Evolutionary conservation across 805 yeast species (phyloP).

Genomic region (Lachancea waltii): DNA sequence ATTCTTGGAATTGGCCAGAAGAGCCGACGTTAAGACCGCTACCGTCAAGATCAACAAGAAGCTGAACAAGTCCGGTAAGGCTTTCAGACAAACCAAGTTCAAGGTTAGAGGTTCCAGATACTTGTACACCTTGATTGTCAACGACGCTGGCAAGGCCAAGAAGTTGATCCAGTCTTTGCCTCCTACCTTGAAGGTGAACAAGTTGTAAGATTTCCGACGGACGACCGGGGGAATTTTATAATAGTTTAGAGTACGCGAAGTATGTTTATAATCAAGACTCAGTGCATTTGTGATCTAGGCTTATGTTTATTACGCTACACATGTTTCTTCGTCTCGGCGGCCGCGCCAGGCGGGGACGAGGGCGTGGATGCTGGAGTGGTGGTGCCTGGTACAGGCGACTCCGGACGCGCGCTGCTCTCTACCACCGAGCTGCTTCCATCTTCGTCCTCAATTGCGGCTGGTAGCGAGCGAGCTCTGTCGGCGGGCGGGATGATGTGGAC

Average conservation of each 20-base stretch:
- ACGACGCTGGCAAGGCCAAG: conserved; percentile 95
- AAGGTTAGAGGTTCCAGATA: conserved; percentile 95
- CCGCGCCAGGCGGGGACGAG: conserved; percentile 1
- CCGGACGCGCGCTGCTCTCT: background rate
- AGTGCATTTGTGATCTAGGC: conserved; percentile 8
- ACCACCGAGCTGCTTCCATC: conserved; percentile 8
- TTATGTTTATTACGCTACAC: conserved; percentile 1
- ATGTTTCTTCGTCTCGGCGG: conserved; percentile 5
- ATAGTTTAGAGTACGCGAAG: conserved; percentile 8
- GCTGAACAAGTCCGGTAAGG: conserved; percentile 74
- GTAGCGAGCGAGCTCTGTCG: conserved; percentile 1
- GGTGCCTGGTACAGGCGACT: too few relatives aligned
- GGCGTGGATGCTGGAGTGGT: background rate
- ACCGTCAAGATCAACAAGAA: conserved; percentile 90
- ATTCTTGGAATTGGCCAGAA: conserved; percentile 93
- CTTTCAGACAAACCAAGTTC: conserved; percentile 93
- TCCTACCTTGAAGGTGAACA: conserved; percentile 75
- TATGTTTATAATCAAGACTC: conserved; percentile 7
- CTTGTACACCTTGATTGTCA: conserved; percentile 91
- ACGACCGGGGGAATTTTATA: conserved; percentile 3
- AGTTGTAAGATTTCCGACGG: conserved; percentile 29
- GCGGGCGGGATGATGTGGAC: conserved; percentile 19
- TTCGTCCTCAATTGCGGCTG: conserved; percentile 7
- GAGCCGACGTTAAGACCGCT: conserved; percentile 91
- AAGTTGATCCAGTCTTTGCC: conserved; percentile 97